Evolutionary conservation across 140 eudicot genomes (phyloP).

Genomic region (Oenanthe javanica): DNA sequence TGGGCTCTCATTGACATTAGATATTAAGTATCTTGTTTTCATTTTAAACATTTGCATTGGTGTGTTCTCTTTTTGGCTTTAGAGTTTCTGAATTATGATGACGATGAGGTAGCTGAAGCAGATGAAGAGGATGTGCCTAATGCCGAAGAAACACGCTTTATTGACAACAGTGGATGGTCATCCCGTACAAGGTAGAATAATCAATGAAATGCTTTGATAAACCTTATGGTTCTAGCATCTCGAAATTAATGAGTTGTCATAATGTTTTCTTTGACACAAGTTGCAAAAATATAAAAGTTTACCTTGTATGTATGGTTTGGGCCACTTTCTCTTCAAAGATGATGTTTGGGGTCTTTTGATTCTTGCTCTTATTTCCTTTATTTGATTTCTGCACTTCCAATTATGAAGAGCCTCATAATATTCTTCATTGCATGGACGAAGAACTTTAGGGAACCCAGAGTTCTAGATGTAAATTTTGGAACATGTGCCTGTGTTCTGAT

Average conservation of each 20-base stretch:
- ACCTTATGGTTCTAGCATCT: background rate
- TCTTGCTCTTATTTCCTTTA: background rate
- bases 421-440: background rate
- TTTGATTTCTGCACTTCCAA: background rate
- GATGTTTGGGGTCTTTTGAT: background rate
- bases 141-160: slow-evolving; percentile 42
- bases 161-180: slow-evolving; percentile 90
- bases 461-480: background rate
- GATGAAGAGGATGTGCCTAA: slow-evolving; percentile 58
- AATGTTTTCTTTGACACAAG: background rate
- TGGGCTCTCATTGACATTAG: background rate
- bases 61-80: slow-evolving; percentile 16
- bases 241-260: background rate
- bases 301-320: background rate
- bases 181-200: slow-evolving; percentile 57
- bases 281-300: background rate
- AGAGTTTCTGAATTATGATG: slow-evolving; percentile 84
- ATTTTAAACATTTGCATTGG: background rate
- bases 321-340: background rate
- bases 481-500: background rate
- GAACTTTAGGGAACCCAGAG: background rate
- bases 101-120: slow-evolving; percentile 64
- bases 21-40: background rate
- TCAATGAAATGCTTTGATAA: background rate
- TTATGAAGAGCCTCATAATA: background rate